phyloP scores from a whole-genome alignment of 2,329 filamentous ascomycete species.

The Epichloe gansuensis region DNA sequence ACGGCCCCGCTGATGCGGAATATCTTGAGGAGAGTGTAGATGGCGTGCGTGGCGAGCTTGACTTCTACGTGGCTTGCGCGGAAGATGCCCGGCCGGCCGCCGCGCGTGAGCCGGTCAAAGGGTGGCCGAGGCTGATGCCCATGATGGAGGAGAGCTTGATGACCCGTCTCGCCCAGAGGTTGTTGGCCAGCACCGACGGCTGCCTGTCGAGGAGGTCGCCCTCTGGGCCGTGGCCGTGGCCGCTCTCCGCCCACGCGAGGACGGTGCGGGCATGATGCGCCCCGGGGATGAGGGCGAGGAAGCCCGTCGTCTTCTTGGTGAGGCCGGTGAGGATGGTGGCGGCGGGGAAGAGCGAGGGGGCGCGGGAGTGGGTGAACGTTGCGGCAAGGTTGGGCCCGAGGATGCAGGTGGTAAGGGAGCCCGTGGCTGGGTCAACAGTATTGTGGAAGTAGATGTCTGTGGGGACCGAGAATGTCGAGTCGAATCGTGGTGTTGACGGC shows the following conservation, averaged over 20 bases:
- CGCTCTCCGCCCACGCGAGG: constrained; percentile 22
- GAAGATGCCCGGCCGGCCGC: constrained; percentile 14
- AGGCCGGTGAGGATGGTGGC: constrained; percentile 9
- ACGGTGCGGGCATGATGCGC: constrained; percentile 13
- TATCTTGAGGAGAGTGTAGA: constrained; percentile 16
- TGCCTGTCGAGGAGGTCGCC: constrained; percentile 19
- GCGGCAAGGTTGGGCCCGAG: constrained; percentile 21
- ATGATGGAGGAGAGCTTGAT: constrained; percentile 18
- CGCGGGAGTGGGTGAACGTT: constrained; percentile 18
- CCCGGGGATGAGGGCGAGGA: constrained; percentile 14
- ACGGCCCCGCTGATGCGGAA: constrained; percentile 15
- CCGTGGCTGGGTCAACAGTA: constrained; percentile 13
- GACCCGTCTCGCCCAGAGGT: constrained; percentile 19
- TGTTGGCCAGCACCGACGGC: constrained; percentile 16
- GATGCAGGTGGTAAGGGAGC: constrained; percentile 17
- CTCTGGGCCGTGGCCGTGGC: constrained; percentile 16
- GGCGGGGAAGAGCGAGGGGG: not conserved
- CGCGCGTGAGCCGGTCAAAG: constrained; percentile 14
- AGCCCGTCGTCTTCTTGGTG: constrained; percentile 21
- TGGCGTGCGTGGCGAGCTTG: constrained; percentile 24
- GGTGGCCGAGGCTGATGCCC: constrained; percentile 16
- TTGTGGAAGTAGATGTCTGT: constrained; percentile 22
- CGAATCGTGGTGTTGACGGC: constrained; percentile 8
- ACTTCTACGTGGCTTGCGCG: constrained; percentile 27
- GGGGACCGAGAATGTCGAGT: constrained; percentile 10